Evolutionary conservation across 805 yeast genomes (phyloP), one percentile per base, ranked within the genome.

Genomic region (Lachancea kluyveri): DNA sequence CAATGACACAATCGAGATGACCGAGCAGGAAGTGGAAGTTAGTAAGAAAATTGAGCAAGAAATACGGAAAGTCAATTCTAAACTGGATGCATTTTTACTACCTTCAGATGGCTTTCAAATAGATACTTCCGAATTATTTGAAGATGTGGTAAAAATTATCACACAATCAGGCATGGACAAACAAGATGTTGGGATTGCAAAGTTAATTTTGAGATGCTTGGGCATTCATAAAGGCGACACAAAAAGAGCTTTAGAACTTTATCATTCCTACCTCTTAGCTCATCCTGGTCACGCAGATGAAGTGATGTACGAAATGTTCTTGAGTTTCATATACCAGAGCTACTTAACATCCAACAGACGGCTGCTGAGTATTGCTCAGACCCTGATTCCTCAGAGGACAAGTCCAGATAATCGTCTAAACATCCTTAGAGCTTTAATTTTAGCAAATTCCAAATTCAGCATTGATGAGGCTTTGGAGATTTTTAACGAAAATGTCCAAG

Each of bases 401-500:
- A 26, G 49, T 16, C 52, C 48, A 14, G 31, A 35, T 12, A 36
- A 51, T 11, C 50, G 65, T 1, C 52, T 62, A 6, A 56, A 59
- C 20, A 46, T 62, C 3, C 35, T 70, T 5, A 66, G 68, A 33
- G 54, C 60, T 4, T 44, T 65, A 26, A 67, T 74, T 9, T 41
- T 73, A 6, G 68, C 66, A 0, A 49, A 59, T 15, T 49, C 70
- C 8, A 54, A 51, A 22, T 64, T 66, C 24, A 59, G 67, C 23
- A 36, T 57, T 5, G 68, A 65, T 6, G 39, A 50, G 24, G 52
- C 72, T 1, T 54, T 74, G 23, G 59, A 54, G 2, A 35, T 70
- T 4, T 74, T 64, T 50, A 74, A 74, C 42, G 57, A 60, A 10
- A 64, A 65, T 46, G 68, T 74, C 20, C 48, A 52, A 10, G 46